Base-by-base conservation (phyloP, 2,329 filamentous ascomycete species). In the Phyllosticta paracitricarpa region DNA sequence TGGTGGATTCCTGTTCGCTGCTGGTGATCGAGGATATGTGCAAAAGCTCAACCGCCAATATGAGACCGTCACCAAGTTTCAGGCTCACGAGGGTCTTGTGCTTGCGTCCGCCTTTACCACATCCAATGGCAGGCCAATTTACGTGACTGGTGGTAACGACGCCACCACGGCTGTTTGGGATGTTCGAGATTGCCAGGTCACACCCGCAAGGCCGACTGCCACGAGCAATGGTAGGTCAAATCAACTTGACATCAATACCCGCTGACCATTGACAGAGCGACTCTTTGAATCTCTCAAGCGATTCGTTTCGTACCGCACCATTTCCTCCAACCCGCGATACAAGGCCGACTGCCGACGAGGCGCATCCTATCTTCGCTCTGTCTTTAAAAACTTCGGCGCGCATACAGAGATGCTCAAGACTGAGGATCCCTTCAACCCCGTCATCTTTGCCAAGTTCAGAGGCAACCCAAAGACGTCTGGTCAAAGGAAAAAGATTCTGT, bases 91-190 rank as follows among this genome's bases (percentile, higher is more conserved):
- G 48, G 93, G 91, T 55, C 88, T 94, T 65, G 89, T 97, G 51
- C 80, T 99, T 14, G 87, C 93, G 2, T 97, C 93, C 0, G 88
- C 89, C 0, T 83, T 88, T 19, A 87, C 87, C 0, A 84, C 79
- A 0, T 84, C 88, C 71, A 83, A 87, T 30, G 82, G 84, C 57
- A 84, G 89, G 62, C 84, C 88, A n/a, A 84, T 94, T n/a, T 94
- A 91, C 71, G 91, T 96, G 57, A 97, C 93, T 0, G 94, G 94
- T 8, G 92, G 91, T 56, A 99, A 96, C 68, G 94, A 99, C 73
- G 88, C 91, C 70, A 88, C 86, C 0, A 84, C 99, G 26, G 89
- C 90, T 7, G 84, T 97, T 22, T 99, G 94, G 94, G 85, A 93
- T 66, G 81, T 96, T 58, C 81, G 69, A 55, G 82, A 85, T 61